Evolutionary conservation across 768 basidiomycete genomes (phyloP).

Genomic region (Lactarius trivialis): DNA sequence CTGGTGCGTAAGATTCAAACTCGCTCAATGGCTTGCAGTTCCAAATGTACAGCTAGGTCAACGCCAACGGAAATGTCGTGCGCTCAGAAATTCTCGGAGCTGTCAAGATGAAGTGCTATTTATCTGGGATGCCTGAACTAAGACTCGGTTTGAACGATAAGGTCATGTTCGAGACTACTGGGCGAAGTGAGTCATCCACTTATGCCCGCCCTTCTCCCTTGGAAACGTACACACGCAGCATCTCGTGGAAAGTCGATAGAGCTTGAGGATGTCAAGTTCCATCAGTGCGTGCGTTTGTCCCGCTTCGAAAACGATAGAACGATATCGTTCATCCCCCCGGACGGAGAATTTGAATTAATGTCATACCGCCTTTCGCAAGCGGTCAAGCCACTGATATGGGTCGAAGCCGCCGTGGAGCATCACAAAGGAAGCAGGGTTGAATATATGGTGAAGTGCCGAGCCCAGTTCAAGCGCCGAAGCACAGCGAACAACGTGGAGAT

Average conservation of each 20-base stretch:
- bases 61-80: slow-evolving; percentile 94
- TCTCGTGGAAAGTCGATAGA: slow-evolving; percentile 96
- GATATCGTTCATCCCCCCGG: slow-evolving; percentile 97
- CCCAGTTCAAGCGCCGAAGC: slow-evolving; percentile 95
- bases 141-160: slow-evolving; percentile 96
- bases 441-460: slow-evolving; percentile 93
- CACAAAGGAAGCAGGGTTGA: slow-evolving; percentile 91
- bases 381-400: slow-evolving; percentile 96
- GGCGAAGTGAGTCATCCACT: slow-evolving; percentile 61
- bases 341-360: slow-evolving; percentile 99
- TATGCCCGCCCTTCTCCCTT: not conserved
- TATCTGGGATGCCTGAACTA: slow-evolving; percentile 99
- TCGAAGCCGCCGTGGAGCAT: slow-evolving; percentile 93
- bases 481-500: slow-evolving; percentile 99
- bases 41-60: slow-evolving; percentile 52
- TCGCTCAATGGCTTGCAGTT: not conserved
- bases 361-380: slow-evolving; percentile 93
- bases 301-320: slow-evolving; percentile 99
- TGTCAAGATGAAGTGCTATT: slow-evolving; percentile 99
- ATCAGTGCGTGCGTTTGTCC: slow-evolving; percentile 95
- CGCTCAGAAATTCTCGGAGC: slow-evolving; percentile 97
- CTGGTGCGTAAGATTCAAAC: slow-evolving; percentile 46
- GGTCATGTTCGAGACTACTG: slow-evolving; percentile 98
- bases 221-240: slow-evolving; percentile 32
- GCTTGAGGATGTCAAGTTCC: slow-evolving; percentile 99